Conservation (phyloP, 2,329 filamentous ascomycete genomes). For the Fusarium equiseti region DNA sequence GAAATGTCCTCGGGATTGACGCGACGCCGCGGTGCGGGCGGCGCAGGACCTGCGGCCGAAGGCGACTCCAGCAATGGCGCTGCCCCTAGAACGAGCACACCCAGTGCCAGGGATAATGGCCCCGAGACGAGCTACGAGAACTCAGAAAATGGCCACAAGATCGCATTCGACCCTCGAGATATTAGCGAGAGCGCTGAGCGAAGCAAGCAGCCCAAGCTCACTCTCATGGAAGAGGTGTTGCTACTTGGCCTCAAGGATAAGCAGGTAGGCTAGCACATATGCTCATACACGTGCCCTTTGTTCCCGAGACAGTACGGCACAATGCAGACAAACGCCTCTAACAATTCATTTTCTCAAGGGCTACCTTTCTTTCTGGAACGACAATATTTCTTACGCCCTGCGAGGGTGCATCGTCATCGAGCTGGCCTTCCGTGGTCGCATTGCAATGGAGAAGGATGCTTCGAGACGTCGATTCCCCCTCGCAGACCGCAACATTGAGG, state of each 20-base stretch:
- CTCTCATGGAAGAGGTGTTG: constrained; percentile 97
- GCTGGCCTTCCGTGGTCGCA: constrained; percentile 92
- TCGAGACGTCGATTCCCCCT: constrained; percentile 91
- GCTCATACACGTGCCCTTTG: constrained; percentile 29
- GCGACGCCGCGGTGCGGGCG: constrained; percentile 77
- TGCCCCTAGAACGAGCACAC: constrained; percentile 67
- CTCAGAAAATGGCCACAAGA: constrained; percentile 97
- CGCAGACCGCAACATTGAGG: constrained; percentile 93
- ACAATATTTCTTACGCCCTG: constrained; percentile 98
- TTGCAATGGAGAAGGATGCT: constrained; percentile 98
- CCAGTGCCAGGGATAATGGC: constrained; percentile 65
- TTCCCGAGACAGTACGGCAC: neutral
- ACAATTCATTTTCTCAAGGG: constrained; percentile 67
- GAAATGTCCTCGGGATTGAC: constrained; percentile 65
- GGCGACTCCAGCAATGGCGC: constrained; percentile 68
- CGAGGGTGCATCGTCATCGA: constrained; percentile 99
- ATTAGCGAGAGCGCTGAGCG: constrained; percentile 97
- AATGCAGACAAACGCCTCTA: constrained; percentile 4
- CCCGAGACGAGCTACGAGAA: constrained; percentile 90
- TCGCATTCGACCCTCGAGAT: constrained; percentile 96
- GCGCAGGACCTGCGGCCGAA: constrained; percentile 67
- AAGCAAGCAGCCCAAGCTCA: constrained; percentile 97
- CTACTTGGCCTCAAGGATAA: constrained; percentile 98
- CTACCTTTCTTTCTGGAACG: constrained; percentile 99
- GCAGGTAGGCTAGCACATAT: constrained; percentile 72